phyloP scores from a whole-genome alignment of 805 yeast genomes.

The Pichia cephalocereana region DNA sequence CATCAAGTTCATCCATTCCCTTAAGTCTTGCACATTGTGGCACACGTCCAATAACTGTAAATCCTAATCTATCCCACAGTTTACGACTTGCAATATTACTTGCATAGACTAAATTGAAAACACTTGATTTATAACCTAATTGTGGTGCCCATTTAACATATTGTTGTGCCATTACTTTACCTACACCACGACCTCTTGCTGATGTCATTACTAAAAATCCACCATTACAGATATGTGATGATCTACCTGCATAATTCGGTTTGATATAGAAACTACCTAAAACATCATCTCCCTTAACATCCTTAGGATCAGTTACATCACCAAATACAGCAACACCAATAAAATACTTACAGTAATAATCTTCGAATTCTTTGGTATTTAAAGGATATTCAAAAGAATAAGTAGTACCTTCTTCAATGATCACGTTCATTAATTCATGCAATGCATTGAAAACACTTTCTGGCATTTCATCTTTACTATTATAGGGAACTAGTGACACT shows the following conservation, averaged over 20 bases:
- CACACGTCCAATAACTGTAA: constrained; percentile 66
- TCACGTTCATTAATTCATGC: constrained; percentile 47
- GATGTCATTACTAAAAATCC: constrained; percentile 64
- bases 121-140: constrained; percentile 73
- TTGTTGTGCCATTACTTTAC: constrained; percentile 55
- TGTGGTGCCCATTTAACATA: constrained; percentile 68
- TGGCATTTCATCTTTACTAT: constrained; percentile 42
- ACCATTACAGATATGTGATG: constrained; percentile 82
- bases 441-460: constrained; percentile 36
- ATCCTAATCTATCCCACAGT: constrained; percentile 81
- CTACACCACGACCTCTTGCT: constrained; percentile 54
- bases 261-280: constrained; percentile 75
- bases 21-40: constrained; percentile 59
- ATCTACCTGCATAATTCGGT: constrained; percentile 80
- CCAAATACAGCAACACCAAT: constrained; percentile 53
- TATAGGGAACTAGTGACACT: constrained; percentile 54
- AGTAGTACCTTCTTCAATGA: constrained; percentile 65
- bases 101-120: constrained; percentile 80
- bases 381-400: constrained; percentile 50
- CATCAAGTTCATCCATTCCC: constrained; percentile 50
- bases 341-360: constrained; percentile 61
- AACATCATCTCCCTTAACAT: constrained; percentile 20
- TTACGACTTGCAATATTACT: constrained; percentile 65
- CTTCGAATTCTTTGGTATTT: constrained; percentile 40
- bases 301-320: constrained; percentile 12